phyloP scores from a whole-genome alignment of 129 eudicot species.

The Lactuca saligna region DNA sequence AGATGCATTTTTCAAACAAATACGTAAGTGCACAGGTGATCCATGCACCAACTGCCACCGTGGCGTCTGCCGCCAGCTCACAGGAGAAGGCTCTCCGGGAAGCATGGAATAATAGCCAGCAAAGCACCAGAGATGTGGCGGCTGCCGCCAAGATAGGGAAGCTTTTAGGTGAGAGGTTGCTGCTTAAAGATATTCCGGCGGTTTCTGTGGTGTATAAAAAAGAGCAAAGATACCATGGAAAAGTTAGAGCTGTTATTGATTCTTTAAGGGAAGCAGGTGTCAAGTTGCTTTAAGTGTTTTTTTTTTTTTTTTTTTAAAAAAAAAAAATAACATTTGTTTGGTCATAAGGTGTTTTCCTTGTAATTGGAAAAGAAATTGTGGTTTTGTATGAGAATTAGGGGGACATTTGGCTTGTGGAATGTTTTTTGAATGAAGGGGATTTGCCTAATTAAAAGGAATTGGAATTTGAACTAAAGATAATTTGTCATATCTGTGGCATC shows the following conservation, averaged over 20 bases:
- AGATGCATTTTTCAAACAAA: constrained; percentile 24
- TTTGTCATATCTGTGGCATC: too few species aligned
- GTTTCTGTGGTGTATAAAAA: constrained; percentile 66
- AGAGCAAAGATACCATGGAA: constrained; percentile 87
- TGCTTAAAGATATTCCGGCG: constrained; percentile 63
- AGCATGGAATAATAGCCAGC: constrained; percentile 41
- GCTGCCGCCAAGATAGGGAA: constrained; percentile 80
- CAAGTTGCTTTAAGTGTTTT: constrained; percentile 54
- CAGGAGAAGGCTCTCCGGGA: constrained; percentile 63
- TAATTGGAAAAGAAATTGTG: too few species aligned
- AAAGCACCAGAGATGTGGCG: constrained; percentile 68
- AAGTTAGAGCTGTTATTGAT: constrained; percentile 86
- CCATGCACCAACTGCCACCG: constrained; percentile 76
- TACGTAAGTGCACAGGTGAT: constrained; percentile 60
- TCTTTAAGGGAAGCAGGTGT: constrained; percentile 69
- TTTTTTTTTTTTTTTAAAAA: too few species aligned
- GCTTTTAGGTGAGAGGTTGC: constrained; percentile 64
- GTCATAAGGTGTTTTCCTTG: too few species aligned
- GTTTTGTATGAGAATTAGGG: too few species aligned
- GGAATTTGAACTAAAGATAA: too few species aligned
- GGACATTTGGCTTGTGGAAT: too few species aligned
- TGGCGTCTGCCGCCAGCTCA: constrained; percentile 74
- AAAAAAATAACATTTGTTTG: too few species aligned
- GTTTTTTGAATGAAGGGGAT: too few species aligned
- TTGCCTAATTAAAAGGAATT: too few species aligned